Base-by-base conservation (phyloP, 305 asterid species). In the Fraxinus baroniana region DNA sequence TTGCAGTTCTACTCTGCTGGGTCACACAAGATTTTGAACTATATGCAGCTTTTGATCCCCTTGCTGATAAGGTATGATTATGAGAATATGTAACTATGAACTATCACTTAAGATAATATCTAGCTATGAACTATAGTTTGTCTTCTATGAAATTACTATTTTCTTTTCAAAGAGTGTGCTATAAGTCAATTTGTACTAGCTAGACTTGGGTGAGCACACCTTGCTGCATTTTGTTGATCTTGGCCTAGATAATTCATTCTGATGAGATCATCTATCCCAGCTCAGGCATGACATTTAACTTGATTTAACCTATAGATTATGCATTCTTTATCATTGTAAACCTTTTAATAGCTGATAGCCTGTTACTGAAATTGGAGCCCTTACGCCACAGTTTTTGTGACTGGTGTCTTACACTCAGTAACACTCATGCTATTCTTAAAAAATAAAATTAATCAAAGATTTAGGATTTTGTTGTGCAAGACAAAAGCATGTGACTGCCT, bases 1-100 rank as follows among this genome's bases (percentile, higher is more conserved):
- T 80, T 73, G 81, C 96, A 95, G 99, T 93, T 87, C 89, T 95
- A 68, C 97, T 95, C 84, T 95, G 99, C 88, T 97, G 99, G 99
- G 97, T 93, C 77, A 95, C 99, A 74, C 96, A 86, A 85, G 99
- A 97, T 89, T 97, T 97, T 78, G 99, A 97, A 85, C 94, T 95
- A 36, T 97, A 95, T 87, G 99, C 98, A 24, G 96, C 98, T 79
- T 97, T 97, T 88, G 99, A 97, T 91, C 99, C 99, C 83, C 95
- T 97, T 18, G 99, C 98, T 35, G 99, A 97, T 92, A 97, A 97
- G 99, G 98, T 95, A 80, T 26, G 91, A 66, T 76, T 77, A 57
- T 79, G 35, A 83, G 73, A 57, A 80, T 64, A 41, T 80, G 33
- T 84, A 32, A 10, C 77, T 28, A 28, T 68, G 18, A 66, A 41